Evolutionary conservation across 2,329 filamentous ascomycete genomes (phyloP), one percentile per base, ranked within the genome.

Genomic region (Thermothelomyces thermophilus): DNA sequence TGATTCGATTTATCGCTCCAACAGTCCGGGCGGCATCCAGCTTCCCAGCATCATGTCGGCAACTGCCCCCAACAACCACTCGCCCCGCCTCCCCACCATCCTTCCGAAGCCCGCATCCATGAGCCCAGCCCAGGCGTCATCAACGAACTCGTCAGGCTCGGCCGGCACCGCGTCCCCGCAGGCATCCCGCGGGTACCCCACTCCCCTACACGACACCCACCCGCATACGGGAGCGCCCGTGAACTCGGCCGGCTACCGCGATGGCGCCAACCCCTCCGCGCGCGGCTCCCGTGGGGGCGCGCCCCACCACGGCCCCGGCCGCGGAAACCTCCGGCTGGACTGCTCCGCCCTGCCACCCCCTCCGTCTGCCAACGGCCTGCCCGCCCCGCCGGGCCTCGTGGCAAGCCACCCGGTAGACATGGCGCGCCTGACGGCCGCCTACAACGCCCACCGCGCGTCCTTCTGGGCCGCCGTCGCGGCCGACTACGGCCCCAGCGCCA

Each of bases 381-480:
- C 51, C 2, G 46, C 39, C 14, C 44, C 53, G 3, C 28, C 47
- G n/a, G 56, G 44, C 48, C 51, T 50, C 17, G 20, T 17, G n/a
- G 40, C 56, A 14, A 55, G 50, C 56, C 63, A 71, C 53, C 71
- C 74, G 54, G 74, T 85, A 55, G 82, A 87, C 64, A 74, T 82
- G 60, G 71, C 76, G 24, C 83, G 84, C 41, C 80, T 91, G 20
- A 77, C 81, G 41, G 73, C 77, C 53, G 79, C 90, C 58, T 90
- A 90, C 66, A 77, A 82, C 46, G 71, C 77, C 7, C 85, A 88
- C 67, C 80, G 84, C 37, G 73, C 76, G 44, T 77, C 79, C 8
- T 90, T 91, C 70, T 91, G 87, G 86, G 73, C 77, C 30, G 74
- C 78, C 41, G 77, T 91, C 31, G 85, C 86, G 26, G 71, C 78